These are phyloP conservation scores for Leccinum incarnatum DNA, from an alignment of 768 basidiomycete species.

Conservation along the genomic window DNA sequence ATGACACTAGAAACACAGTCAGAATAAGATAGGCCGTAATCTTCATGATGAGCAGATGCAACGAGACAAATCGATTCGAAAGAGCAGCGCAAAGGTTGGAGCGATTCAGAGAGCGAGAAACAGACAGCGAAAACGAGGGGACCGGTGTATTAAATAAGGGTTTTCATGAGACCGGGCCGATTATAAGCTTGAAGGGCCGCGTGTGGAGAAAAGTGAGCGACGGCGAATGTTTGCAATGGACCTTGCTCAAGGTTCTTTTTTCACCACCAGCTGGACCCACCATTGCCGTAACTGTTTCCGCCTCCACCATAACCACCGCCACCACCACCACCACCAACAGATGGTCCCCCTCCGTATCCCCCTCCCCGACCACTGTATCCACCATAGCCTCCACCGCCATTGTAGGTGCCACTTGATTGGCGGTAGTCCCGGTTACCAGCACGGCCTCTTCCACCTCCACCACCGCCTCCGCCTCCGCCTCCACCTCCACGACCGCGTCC, in stretches of 20 bases:
- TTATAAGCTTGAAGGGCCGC: constrained; percentile 14
- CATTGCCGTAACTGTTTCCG: constrained; percentile 31
- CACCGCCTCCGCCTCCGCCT: constrained; percentile 14
- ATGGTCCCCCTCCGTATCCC: constrained; percentile 41
- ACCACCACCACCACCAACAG: constrained; percentile 26
- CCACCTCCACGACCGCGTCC: constrained; percentile 58
- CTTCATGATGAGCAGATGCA: constrained; percentile 49
- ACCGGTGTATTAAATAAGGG: constrained; percentile 19
- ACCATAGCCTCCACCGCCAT: constrained; percentile 35
- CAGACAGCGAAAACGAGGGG: constrained; percentile 21
- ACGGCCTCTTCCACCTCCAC: constrained; percentile 31
- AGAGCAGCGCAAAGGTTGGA: constrained; percentile 63
- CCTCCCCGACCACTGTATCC: constrained; percentile 33
- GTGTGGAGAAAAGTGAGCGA: constrained; percentile 6
- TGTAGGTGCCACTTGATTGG: constrained; percentile 25
- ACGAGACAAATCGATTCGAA: constrained; percentile 56
- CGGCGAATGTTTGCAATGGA: constrained; percentile 6
- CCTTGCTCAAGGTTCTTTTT: constrained; percentile 21
- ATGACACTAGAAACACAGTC: constrained; percentile 39
- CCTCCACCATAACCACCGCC: constrained; percentile 29
- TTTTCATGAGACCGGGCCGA: constrained; percentile 26
- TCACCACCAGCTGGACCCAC: constrained; percentile 49
- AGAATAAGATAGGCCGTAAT: constrained; percentile 41
- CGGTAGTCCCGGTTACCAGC: constrained; percentile 38
- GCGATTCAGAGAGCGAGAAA: constrained; percentile 33